These are phyloP conservation scores for Ceratobasidium sp. DNA, from an alignment of 1,284 basidiomycete species.

Conservation along the genomic window DNA sequence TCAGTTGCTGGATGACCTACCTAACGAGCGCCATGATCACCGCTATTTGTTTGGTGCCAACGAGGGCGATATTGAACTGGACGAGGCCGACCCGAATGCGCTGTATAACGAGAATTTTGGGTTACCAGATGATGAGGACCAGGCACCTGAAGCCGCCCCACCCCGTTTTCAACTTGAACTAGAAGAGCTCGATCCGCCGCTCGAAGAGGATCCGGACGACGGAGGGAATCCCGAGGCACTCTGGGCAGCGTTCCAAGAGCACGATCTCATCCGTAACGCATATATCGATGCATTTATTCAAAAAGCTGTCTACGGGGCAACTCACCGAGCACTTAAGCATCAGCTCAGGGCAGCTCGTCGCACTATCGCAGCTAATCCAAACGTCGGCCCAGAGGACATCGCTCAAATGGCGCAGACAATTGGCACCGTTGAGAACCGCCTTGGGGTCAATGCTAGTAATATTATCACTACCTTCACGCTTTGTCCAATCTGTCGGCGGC, in stretches of 20 bases:
- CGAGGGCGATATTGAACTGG: not conserved
- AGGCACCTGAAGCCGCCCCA: not conserved
- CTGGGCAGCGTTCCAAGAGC: constrained; percentile 24
- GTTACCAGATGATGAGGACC: not conserved
- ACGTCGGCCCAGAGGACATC: not conserved
- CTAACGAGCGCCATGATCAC: not conserved
- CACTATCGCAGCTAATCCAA: not conserved
- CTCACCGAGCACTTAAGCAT: not conserved
- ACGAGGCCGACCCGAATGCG: not conserved
- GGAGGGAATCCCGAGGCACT: not conserved
- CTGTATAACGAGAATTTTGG: constrained; percentile 19
- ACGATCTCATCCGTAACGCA: constrained; percentile 14
- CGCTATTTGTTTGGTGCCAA: not conserved
- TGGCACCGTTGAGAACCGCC: constrained; percentile 4
- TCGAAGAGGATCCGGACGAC: not conserved
- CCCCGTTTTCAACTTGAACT: not conserved
- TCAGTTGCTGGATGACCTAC: not conserved
- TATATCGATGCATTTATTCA: constrained; percentile 26
- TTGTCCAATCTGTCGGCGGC: not conserved
- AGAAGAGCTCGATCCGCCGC: not conserved
- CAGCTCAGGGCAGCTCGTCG: not conserved
- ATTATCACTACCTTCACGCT: constrained; percentile 9
- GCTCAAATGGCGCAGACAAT: constrained; percentile 24
- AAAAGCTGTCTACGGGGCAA: not conserved
- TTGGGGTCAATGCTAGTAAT: not conserved